Conservation (phyloP, 2,329 filamentous ascomycete species). For the Ophioceras dolichostomum region DNA sequence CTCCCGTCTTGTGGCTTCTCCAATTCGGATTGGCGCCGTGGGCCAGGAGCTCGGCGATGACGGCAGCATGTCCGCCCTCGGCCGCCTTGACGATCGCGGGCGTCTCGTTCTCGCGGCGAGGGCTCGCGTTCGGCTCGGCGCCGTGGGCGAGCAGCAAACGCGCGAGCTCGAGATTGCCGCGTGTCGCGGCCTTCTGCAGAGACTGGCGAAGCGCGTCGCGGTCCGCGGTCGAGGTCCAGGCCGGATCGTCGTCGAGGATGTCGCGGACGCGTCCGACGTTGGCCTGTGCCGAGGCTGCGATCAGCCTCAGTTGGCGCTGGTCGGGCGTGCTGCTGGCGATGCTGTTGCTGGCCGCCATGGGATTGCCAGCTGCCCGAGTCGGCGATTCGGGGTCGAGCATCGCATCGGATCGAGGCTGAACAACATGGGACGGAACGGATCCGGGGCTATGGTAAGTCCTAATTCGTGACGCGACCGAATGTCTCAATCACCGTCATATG, state of each 20-base stretch:
- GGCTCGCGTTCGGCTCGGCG: slow-evolving; percentile 18
- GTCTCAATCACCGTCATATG: too few relatives aligned
- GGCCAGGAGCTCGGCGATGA: slow-evolving; percentile 20
- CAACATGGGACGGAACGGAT: too few relatives aligned
- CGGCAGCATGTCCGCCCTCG: slow-evolving; percentile 20
- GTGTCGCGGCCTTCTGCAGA: slow-evolving; percentile 22
- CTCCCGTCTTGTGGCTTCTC: slow-evolving; percentile 14
- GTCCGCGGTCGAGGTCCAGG: slow-evolving; percentile 20
- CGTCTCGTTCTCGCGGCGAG: slow-evolving; percentile 19
- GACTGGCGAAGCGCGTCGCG: slow-evolving; percentile 22
- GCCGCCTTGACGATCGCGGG: slow-evolving; percentile 24
- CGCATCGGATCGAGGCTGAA: background rate
- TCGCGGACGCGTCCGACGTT: slow-evolving; percentile 23
- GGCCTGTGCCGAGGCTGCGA: slow-evolving; percentile 21
- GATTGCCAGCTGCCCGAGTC: too few relatives aligned
- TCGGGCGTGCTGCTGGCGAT: slow-evolving; percentile 24
- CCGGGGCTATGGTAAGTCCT: too few relatives aligned
- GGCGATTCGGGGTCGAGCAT: background rate
- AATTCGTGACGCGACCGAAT: too few relatives aligned
- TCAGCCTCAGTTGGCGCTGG: slow-evolving; percentile 21
- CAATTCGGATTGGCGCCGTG: slow-evolving; percentile 20
- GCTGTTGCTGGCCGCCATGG: slow-evolving; percentile 10
- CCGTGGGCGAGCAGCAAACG: slow-evolving; percentile 23
- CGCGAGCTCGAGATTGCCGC: slow-evolving; percentile 21
- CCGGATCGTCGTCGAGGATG: slow-evolving; percentile 19